Conservation (phyloP, 202 grass and related monocot species). For the Saccharum hybrid region DNA sequence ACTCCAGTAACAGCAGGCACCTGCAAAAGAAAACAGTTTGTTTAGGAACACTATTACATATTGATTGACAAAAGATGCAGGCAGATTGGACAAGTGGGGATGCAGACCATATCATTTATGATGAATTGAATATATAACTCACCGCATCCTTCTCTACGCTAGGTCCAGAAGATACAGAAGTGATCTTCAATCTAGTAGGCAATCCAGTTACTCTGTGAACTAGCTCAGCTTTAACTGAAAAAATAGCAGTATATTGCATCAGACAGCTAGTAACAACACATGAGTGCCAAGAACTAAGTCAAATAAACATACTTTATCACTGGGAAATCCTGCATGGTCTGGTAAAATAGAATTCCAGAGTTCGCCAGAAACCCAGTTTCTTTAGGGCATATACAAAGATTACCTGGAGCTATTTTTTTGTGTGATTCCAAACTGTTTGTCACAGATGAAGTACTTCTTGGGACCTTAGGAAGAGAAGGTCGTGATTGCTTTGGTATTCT, state of each 20-base stretch:
- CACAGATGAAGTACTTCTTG: constrained; percentile 44
- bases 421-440: constrained; percentile 46
- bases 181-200: constrained; percentile 49
- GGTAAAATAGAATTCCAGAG: constrained; percentile 13
- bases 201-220: constrained; percentile 37
- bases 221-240: constrained; percentile 51
- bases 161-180: constrained; percentile 55
- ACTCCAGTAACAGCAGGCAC: constrained; percentile 31
- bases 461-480: constrained; percentile 44
- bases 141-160: constrained; percentile 51
- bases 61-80: constrained; percentile 25
- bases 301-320: not conserved
- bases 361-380: constrained; percentile 8
- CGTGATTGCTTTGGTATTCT: constrained; percentile 52
- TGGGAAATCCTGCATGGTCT: not conserved
- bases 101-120: constrained; percentile 5
- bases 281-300: not conserved
- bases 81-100: constrained; percentile 15
- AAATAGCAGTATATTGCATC: constrained; percentile 21
- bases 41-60: not conserved
- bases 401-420: constrained; percentile 54
- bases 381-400: constrained; percentile 12
- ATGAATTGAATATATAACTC: constrained; percentile 45
- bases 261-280: not conserved
- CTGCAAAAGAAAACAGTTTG: constrained; percentile 47